These are phyloP conservation scores for Mycosarcoma maydis DNA, from an alignment of 1,284 basidiomycete genomes.

Conservation along the genomic window DNA sequence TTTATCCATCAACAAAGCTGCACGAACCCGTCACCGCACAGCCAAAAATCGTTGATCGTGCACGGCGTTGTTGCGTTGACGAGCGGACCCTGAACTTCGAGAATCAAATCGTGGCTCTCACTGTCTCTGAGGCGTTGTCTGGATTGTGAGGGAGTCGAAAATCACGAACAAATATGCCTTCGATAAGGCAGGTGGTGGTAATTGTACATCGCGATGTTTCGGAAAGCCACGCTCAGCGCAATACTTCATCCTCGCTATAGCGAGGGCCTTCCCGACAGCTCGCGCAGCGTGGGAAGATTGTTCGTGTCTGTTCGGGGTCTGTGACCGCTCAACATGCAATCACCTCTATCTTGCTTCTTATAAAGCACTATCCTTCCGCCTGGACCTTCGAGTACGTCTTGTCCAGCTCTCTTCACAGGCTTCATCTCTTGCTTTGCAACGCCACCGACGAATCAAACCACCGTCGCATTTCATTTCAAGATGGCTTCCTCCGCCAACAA, in stretches of 20 bases:
- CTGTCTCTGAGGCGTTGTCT: no score
- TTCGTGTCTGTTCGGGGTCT: no score
- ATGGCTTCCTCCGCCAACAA: slow-evolving; percentile 54
- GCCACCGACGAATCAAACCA: neutral
- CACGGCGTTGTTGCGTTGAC: neutral
- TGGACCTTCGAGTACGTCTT: no score
- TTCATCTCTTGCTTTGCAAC: neutral
- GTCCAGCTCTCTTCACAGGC: no score
- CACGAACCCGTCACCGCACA: slow-evolving; percentile 15
- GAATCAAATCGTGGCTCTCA: neutral
- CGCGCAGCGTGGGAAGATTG: neutral
- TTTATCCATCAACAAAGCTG: no score
- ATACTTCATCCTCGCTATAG: neutral
- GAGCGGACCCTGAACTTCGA: slow-evolving; percentile 14
- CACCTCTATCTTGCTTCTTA: no score
- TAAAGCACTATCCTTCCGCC: no score
- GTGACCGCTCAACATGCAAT: no score
- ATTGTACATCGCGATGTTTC: neutral
- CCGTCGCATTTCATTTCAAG: slow-evolving; percentile 6
- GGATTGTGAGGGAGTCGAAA: neutral
- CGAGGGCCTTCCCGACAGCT: slow-evolving; percentile 3
- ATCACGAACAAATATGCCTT: no score
- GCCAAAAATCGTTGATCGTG: no score
- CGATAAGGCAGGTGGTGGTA: slow-evolving; percentile 6
- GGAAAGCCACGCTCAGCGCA: neutral